Base-by-base conservation (phyloP, 345 rosid species). In the Chamaenerion angustifolium region DNA sequence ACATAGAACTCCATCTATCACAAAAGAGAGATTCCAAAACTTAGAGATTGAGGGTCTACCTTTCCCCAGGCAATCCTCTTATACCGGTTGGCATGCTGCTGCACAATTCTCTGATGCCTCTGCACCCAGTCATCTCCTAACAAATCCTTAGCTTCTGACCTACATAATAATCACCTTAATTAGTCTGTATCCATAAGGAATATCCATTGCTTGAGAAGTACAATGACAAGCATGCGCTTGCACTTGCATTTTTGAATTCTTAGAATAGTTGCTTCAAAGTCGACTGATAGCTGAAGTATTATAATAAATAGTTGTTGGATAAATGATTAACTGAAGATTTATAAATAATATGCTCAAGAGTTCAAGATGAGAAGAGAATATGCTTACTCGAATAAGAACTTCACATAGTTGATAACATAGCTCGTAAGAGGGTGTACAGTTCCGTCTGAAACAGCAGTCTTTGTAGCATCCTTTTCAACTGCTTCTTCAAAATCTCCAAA, bases 61-160 rank as follows among this genome's bases (percentile, higher is more conserved):
- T 92, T 92, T 55, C 81, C 62, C 98, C 96, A 92, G 14, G 83
- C 96, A 71, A 51, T 72, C 74, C 98, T 78, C 77, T 82, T 92
- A 73, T 92, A 92, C 65, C 78, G 93, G 64, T 92, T 92, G 60
- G 98, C 98, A 67, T 92, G 93, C 73, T 86, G 98, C 60, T 92
- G 98, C 43, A 92, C 98, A 40, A 80, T 79, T 70, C 98, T 89
- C 70, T 96, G 71, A 65, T 92, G 94, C 63, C 82, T 75, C 65
- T 92, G 98, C 41, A 92, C 96, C 98, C 98, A 92, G 64, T 92
- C 98, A 67, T 92, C 98, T 42, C 98, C 98, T 43, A 92, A 74
- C 71, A 92, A 76, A 68, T 92, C 96, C 70, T 92, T 92, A 54
- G 96, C 98, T 80, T 92, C 98, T 48, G 98, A 92, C 72, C 98